Base-by-base conservation (phyloP, 169 alveolate species). In the Babesia ovata region DNA sequence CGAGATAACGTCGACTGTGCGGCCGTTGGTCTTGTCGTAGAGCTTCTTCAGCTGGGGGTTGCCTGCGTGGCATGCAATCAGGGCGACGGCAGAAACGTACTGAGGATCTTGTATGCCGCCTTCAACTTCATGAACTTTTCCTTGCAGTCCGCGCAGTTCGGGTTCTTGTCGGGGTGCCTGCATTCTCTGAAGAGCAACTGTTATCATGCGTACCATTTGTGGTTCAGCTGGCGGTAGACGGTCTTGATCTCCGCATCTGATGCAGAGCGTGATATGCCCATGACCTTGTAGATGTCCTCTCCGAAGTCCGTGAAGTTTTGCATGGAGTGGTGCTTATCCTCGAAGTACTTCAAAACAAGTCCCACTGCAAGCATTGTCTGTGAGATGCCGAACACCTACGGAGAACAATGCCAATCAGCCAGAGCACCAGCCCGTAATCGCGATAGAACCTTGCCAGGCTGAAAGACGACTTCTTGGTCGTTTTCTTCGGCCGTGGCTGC, bases 141-240 rank as follows among this genome's bases (percentile, higher is more conserved):
- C 69, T 74, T 70, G 36, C 89, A 82, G 29, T 82, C 89, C 0
- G 11, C 70, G 53, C 89, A 82, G 61, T 73, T 65, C 50, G 77
- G 77, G 56, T 82, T 82, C 76, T 82, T 82, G 59, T 82, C 89
- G n/a, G 89, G 89, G 60, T 82, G 89, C 89, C 89, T 82, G 36
- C 19, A 52, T 19, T 4, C 24, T 0, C 24, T 52, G 17, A 7
- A 0, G 19, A 1, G 11, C 65, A 4, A 44, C 7, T 19, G 14
- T 6, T 9, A 0, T 6, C 9, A 10, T 33, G 16, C 39, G n/a
- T 63, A 82, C 89, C 89, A 82, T 45, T 82, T 72, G 70, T 62
- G 77, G 26, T 63, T 56, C 69, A 82, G 78, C 50, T 82, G 76
- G 59, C 89, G 71, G 66, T 82, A 82, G 53, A 49, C 74, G 14